A percentile compares a stretch with the other conserved stretches of the same genome.
These are phyloP conservation scores for Trypanosoma theileri DNA, from an alignment of 208 protist species.

Conservation along the genomic window DNA sequence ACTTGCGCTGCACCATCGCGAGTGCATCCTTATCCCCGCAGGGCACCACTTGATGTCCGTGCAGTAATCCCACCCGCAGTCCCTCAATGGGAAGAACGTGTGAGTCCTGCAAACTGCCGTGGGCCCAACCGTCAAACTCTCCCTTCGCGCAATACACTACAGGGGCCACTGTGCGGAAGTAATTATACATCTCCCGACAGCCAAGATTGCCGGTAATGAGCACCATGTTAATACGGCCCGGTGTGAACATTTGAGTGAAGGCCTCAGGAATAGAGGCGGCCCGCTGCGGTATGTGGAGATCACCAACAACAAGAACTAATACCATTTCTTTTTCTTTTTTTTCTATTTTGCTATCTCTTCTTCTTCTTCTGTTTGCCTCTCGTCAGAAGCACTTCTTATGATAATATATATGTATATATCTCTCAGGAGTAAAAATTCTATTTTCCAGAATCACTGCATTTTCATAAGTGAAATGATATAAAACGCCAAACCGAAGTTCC, in stretches of 20 bases:
- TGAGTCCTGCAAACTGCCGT: constrained; percentile 71
- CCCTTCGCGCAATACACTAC: constrained; percentile 97
- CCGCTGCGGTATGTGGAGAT: constrained; percentile 98
- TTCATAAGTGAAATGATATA: too few species aligned
- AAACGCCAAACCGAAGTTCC: too few species aligned
- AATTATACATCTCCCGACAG: constrained; percentile 93
- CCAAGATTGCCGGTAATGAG: constrained; percentile 99
- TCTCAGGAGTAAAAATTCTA: too few species aligned
- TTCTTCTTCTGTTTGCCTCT: too few species aligned
- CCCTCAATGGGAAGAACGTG: constrained; percentile 94
- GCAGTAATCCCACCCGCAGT: constrained; percentile 97
- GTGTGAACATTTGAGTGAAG: constrained; percentile 96
- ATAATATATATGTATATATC: too few species aligned
- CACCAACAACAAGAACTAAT: constrained; percentile 98
- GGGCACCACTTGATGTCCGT: constrained; percentile 97
- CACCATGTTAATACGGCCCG: constrained; percentile 96
- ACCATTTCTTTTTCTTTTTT: constrained; percentile 51
- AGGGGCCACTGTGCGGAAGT: constrained; percentile 92
- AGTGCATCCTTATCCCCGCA: constrained; percentile 95
- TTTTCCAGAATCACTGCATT: too few species aligned
- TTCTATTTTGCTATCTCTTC: neutral
- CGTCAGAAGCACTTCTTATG: too few species aligned
- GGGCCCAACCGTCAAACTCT: constrained; percentile 94
- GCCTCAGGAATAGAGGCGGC: constrained; percentile 90
- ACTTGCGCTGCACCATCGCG: constrained; percentile 93